Conservation (phyloP, 1,139 yeast genomes). For the Pichia sp. region DNA sequence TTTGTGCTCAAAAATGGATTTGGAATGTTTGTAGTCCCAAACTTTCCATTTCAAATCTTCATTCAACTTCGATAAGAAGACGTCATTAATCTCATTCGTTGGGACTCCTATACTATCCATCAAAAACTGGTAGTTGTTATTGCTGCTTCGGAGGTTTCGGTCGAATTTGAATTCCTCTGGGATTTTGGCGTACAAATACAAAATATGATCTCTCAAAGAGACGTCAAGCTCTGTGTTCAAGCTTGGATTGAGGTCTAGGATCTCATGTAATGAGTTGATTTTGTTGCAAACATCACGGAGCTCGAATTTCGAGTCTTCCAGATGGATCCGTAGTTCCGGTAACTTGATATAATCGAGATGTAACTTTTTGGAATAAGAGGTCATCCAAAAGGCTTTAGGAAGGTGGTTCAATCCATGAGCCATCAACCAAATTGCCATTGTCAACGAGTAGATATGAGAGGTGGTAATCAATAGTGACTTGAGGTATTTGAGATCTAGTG, state of each 20-base stretch:
- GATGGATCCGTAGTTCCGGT: slow-evolving; percentile 53
- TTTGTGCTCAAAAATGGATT: slow-evolving; percentile 39
- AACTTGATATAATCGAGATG: slow-evolving; percentile 50
- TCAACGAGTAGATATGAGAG: slow-evolving; percentile 74
- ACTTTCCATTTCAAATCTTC: slow-evolving; percentile 38
- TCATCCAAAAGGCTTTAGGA: slow-evolving; percentile 56
- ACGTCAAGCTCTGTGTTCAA: slow-evolving; percentile 17
- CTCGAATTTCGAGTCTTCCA: slow-evolving; percentile 60
- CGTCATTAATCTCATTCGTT: slow-evolving; percentile 35
- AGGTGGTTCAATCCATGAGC: slow-evolving; percentile 73
- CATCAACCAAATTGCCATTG: slow-evolving; percentile 77
- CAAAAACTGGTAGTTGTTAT: slow-evolving; percentile 6
- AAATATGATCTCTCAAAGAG: slow-evolving; percentile 31
- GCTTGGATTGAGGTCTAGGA: slow-evolving; percentile 16
- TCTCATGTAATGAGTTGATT: slow-evolving; percentile 44
- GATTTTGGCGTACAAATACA: slow-evolving; percentile 24
- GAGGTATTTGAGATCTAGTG: slow-evolving; percentile 53
- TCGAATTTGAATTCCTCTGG: slow-evolving; percentile 23
- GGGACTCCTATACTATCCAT: slow-evolving; percentile 5
- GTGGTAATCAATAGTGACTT: slow-evolving; percentile 69
- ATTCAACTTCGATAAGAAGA: slow-evolving; percentile 32
- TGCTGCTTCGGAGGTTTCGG: slow-evolving; percentile 13
- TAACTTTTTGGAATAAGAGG: slow-evolving; percentile 33
- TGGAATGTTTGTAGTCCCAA: slow-evolving; percentile 40
- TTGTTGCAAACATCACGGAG: slow-evolving; percentile 63